phyloP scores from a whole-genome alignment of 495 filamentous ascomycete genomes.

The Annulohypoxylon maeteangense region DNA sequence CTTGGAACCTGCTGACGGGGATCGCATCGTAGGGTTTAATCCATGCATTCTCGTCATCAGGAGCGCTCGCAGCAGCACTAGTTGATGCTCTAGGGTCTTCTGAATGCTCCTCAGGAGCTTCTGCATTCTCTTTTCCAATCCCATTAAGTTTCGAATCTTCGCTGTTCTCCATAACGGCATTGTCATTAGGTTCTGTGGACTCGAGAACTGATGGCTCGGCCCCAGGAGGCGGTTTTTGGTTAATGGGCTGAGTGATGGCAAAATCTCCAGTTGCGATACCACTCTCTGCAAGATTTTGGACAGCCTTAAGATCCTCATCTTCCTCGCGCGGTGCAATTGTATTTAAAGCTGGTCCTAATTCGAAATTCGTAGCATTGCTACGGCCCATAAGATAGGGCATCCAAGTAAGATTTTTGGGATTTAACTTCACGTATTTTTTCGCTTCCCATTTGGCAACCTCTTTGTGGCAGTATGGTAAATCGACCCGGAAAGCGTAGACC shows the following conservation, averaged over 20 bases:
- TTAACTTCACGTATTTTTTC: constrained; percentile 86
- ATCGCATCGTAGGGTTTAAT: constrained; percentile 63
- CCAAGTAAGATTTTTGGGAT: constrained; percentile 85
- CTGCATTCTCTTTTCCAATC: constrained; percentile 43
- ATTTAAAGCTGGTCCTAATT: constrained; percentile 82
- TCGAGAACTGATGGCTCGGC: constrained; percentile 50
- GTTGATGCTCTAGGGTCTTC: constrained; percentile 18
- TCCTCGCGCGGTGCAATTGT: constrained; percentile 89
- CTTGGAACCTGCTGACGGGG: constrained; percentile 82
- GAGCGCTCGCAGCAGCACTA: constrained; percentile 9
- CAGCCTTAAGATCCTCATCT: constrained; percentile 63
- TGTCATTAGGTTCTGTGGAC: constrained; percentile 57
- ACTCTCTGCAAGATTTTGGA: constrained; percentile 43
- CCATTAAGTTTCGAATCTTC: constrained; percentile 45
- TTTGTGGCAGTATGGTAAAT: constrained; percentile 81
- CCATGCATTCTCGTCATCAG: constrained; percentile 52
- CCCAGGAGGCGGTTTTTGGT: constrained; percentile 24
- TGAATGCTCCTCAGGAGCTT: constrained; percentile 42
- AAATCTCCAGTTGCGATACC: constrained; percentile 50
- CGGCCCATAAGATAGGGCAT: constrained; percentile 98
- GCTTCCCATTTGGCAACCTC: constrained; percentile 87
- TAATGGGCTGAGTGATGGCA: constrained; percentile 33
- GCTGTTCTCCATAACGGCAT: constrained; percentile 43
- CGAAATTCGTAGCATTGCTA: constrained; percentile 83
- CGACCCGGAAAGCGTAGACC: constrained; percentile 86